phyloP scores from a whole-genome alignment of 805 yeast species.

The Hanseniaspora guilliermondii region DNA sequence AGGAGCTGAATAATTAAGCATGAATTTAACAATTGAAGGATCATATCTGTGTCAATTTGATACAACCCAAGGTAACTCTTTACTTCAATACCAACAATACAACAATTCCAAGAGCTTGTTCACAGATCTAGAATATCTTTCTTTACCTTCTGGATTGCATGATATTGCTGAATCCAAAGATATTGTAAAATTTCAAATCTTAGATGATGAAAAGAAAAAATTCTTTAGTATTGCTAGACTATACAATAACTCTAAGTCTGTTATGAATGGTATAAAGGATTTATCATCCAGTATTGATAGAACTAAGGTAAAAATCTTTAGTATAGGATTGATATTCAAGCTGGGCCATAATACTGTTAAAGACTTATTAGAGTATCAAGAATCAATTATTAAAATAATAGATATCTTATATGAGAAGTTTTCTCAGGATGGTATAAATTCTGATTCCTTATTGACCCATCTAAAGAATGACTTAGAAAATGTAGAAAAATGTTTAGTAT shows the following conservation, averaged over 20 bases:
- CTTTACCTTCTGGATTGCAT: conserved; percentile 62
- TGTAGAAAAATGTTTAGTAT: not conserved
- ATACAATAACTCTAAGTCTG: conserved; percentile 32
- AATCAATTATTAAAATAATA: conserved; percentile 15
- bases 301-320: conserved; percentile 43
- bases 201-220: conserved; percentile 19
- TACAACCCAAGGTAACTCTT: conserved; percentile 24
- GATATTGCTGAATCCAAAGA: conserved; percentile 32
- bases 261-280: conserved; percentile 15
- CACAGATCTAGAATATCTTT: conserved; percentile 44
- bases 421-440: not conserved
- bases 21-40: conserved; percentile 13
- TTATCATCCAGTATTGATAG: conserved; percentile 25
- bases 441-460: not conserved
- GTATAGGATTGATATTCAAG: conserved; percentile 42
- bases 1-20: too few species aligned
- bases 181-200: conserved; percentile 40
- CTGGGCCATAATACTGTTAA: conserved; percentile 10
- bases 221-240: conserved; percentile 42
- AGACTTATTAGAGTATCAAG: conserved; percentile 19
- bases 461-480: not conserved
- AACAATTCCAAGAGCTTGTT: conserved; percentile 18
- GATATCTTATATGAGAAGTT: conserved; percentile 14
- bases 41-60: conserved; percentile 26
- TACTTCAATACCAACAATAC: conserved; percentile 22